Base-by-base conservation (phyloP, 1,284 basidiomycete genomes). In the Sanguinoderma infundibulare region DNA sequence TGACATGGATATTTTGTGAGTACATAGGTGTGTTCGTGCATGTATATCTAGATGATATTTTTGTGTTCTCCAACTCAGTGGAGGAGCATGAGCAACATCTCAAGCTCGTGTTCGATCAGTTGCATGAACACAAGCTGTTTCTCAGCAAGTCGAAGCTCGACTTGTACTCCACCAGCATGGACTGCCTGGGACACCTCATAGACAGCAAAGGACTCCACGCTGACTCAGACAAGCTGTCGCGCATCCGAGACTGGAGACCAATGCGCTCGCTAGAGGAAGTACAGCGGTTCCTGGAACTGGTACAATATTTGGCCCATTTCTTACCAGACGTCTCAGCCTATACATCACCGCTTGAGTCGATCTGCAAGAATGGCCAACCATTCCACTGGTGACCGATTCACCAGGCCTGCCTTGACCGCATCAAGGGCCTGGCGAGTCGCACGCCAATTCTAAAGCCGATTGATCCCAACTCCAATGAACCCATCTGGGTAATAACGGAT, bases 401-500 rank as follows among this genome's bases (percentile, higher is more conserved):
- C 52, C 60, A 76, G n/a, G 59, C 58, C 28, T 78, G 75, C 53
- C 77, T 80, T 34, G 70, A 77, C 0, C 67, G 64, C 54, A 74
- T 81, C 40, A 80, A 79, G 56, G 42, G 36, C 1, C 57, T 73
- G 0, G 75, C 74, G 9, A 59, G 61, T 2, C 72, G 70, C 35
- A 70, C 72, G 0, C 75, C 74, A 0, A 69, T 79, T 0, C 58
- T 81, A 0, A 40, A 61, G 24, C 79, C 76, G 0, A 76, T 81
- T 8, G 70, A 80, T 50, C 69, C 71, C 0, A 36, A 51, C 1
- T 60, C 47, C 0, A 39, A 59, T 0, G 74, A 79, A 38, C 71
- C 75, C 0, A 81, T 82, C 6, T 82, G 78, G 77, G 51, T 81
- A 0, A 76, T 81, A 0, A 78, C 76, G 50, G 76, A 83, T 50